Evolutionary conservation across 257 asterid genomes (phyloP).

Genomic region (Haberlea rhodopensis): DNA sequence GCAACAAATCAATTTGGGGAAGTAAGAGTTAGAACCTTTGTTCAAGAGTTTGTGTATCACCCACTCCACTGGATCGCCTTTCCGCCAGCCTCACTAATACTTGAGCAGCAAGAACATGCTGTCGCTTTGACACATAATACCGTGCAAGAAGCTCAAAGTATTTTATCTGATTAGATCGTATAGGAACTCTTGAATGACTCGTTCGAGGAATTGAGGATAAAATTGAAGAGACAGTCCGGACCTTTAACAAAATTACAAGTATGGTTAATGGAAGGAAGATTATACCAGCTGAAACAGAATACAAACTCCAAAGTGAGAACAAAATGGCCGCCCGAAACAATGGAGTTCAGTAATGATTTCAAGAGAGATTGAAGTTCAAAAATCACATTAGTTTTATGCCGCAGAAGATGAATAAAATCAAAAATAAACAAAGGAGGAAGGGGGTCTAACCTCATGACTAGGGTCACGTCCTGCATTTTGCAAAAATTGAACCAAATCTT

Average conservation of each 20-base stretch:
- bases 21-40: constrained; percentile 62
- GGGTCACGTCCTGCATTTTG: constrained; percentile 85
- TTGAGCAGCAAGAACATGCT: constrained; percentile 93
- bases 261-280: constrained; percentile 10
- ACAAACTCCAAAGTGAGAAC: constrained; percentile 16
- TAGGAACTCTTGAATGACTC: constrained; percentile 54
- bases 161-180: constrained; percentile 60
- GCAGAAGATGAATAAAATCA: constrained; percentile 17
- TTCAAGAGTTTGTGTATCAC: constrained; percentile 74
- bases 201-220: constrained; percentile 43
- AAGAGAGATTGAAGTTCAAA: constrained; percentile 14
- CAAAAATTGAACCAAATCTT: constrained; percentile 91
- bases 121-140: constrained; percentile 83
- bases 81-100: constrained; percentile 89
- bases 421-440: constrained; percentile 12
- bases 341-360: constrained; percentile 6
- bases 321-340: constrained; percentile 10
- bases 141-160: constrained; percentile 87
- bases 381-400: constrained; percentile 12
- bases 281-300: constrained; percentile 8
- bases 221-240: constrained; percentile 50
- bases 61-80: constrained; percentile 72
- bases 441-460: constrained; percentile 54
- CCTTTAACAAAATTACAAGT: constrained; percentile 30
- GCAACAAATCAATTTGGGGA: constrained; percentile 20